phyloP scores from a whole-genome alignment of 192 early-diverging fungal species.

The Gigaspora rosea region DNA sequence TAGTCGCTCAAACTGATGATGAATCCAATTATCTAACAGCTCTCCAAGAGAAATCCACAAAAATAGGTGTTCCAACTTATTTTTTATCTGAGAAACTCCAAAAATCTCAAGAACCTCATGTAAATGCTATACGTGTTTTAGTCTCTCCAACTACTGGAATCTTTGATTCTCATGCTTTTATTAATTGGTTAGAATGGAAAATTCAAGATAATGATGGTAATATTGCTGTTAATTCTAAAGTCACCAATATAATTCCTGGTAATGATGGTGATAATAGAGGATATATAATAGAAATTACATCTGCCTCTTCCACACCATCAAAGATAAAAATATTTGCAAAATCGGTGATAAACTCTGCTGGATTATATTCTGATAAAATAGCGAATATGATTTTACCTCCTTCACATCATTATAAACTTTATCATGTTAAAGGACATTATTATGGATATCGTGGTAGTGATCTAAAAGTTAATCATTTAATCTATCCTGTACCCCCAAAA shows the following conservation, averaged over 20 bases:
- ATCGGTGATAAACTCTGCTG: conserved; percentile 77
- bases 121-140: conserved; percentile 59
- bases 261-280: conserved; percentile 24
- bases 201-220: conserved; percentile 55
- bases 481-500: conserved; percentile 81
- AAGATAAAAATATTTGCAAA: conserved; percentile 49
- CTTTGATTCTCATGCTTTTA: conserved; percentile 72
- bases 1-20: conserved; percentile 62
- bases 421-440: conserved; percentile 83
- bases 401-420: conserved; percentile 49
- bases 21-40: conserved; percentile 56
- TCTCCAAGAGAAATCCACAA: conserved; percentile 58
- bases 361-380: conserved; percentile 70
- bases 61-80: conserved; percentile 54
- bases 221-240: conserved; percentile 54
- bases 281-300: conserved; percentile 56
- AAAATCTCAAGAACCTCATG: conserved; percentile 56
- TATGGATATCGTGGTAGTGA: conserved; percentile 53
- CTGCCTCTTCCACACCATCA: conserved; percentile 1
- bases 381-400: conserved; percentile 40
- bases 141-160: conserved; percentile 80
- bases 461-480: conserved; percentile 55
- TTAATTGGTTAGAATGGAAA: conserved; percentile 61
- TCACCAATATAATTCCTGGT: conserved; percentile 42
- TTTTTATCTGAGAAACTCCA: conserved; percentile 49